Percentiles rank a stretch among this genome's conserved stretches.
Evolutionary conservation across 2,329 filamentous ascomycete genomes (phyloP).

Genomic region (Clonostachys chloroleuca): DNA sequence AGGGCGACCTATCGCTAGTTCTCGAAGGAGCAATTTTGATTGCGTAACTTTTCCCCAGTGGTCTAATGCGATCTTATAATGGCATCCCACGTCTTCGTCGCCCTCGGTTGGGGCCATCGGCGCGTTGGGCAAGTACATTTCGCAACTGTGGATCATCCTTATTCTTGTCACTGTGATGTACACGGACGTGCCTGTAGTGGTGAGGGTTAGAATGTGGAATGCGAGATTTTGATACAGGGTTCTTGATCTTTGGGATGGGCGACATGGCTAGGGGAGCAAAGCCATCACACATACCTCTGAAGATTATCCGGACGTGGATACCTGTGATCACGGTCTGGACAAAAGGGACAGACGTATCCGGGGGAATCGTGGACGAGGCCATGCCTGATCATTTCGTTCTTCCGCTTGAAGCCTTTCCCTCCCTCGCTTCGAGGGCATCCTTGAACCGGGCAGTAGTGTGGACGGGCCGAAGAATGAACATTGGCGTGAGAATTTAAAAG

Average conservation of each 20-base stretch:
- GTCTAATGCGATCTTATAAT: background rate
- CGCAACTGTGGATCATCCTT: slow-evolving; percentile 80
- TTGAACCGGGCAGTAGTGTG: slow-evolving; percentile 61
- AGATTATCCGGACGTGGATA: slow-evolving; percentile 95
- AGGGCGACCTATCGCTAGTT: too few relatives aligned
- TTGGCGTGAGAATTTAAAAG: slow-evolving; percentile 77
- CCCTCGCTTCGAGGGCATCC: slow-evolving; percentile 59
- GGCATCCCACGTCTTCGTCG: slow-evolving; percentile 59
- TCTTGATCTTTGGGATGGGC: too few relatives aligned
- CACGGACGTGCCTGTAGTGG: slow-evolving; percentile 72
- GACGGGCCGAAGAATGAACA: slow-evolving; percentile 61
- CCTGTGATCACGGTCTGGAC: slow-evolving; percentile 86
- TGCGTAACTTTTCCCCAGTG: too few relatives aligned
- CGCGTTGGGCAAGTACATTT: slow-evolving; percentile 80
- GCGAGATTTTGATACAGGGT: too few relatives aligned
- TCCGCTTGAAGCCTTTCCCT: slow-evolving; percentile 66
- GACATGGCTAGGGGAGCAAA: too few relatives aligned
- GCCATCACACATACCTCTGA: slow-evolving; percentile 62
- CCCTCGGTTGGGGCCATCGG: slow-evolving; percentile 78
- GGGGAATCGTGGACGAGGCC: slow-evolving; percentile 92
- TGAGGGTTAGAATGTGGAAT: background rate
- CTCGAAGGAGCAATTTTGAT: too few relatives aligned
- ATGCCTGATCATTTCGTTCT: slow-evolving; percentile 70
- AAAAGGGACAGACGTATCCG: slow-evolving; percentile 95
- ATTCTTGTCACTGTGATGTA: slow-evolving; percentile 85